Conservation (phyloP, 1,284 basidiomycete genomes). For the Cryptococcus wingfieldii region DNA sequence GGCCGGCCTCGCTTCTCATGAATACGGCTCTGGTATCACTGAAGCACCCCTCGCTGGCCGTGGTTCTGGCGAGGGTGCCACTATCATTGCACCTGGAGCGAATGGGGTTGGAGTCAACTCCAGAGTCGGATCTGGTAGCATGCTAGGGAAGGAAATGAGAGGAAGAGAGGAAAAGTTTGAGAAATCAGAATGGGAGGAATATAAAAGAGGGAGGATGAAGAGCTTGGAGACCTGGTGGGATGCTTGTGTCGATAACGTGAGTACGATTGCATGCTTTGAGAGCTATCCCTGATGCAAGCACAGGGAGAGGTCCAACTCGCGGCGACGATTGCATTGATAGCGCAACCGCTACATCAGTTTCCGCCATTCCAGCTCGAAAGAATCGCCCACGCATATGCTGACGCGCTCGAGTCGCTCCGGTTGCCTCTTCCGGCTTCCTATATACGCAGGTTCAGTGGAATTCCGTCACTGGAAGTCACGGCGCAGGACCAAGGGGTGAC, state of each 20-base stretch:
- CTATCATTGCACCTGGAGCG: not conserved
- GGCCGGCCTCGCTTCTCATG: not conserved
- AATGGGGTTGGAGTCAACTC: not conserved
- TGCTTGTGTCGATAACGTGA: slow-evolving; percentile 40
- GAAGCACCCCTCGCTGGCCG: not conserved
- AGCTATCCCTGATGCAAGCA: not conserved
- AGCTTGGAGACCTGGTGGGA: slow-evolving; percentile 37
- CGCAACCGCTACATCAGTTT: slow-evolving; percentile 23
- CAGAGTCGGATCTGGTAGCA: not conserved
- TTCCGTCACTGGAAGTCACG: slow-evolving; percentile 27
- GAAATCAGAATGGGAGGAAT: slow-evolving; percentile 14
- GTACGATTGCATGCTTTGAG: slow-evolving; percentile 1
- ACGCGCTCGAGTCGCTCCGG: slow-evolving; percentile 33
- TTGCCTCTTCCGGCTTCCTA: slow-evolving; percentile 31
- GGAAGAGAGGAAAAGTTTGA: slow-evolving; percentile 11
- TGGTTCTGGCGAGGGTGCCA: not conserved
- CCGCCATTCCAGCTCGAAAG: slow-evolving; percentile 30
- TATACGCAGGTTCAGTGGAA: slow-evolving; percentile 24
- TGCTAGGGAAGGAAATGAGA: not conserved
- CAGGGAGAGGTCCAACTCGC: slow-evolving; percentile 44
- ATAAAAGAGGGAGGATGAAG: slow-evolving; percentile 20
- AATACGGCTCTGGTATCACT: not conserved
- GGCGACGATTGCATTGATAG: slow-evolving; percentile 30
- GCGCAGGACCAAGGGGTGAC: slow-evolving; percentile 36
- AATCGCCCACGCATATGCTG: slow-evolving; percentile 36